Conservation (phyloP, 2,329 filamentous ascomycete species). For the Pseudonectria foliicola region DNA sequence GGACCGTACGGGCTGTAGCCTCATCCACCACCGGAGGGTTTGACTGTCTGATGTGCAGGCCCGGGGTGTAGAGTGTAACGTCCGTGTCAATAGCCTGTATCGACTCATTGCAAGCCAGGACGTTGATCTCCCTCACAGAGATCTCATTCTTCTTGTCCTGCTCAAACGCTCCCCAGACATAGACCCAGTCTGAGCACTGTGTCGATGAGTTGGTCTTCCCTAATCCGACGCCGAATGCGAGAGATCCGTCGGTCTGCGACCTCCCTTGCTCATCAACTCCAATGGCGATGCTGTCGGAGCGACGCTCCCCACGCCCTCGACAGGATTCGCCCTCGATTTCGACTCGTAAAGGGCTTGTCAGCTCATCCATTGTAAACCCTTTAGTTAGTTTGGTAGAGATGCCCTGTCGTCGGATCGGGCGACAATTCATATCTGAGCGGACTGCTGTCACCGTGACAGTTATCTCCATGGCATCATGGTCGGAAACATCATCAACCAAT, state of each 20-base stretch:
- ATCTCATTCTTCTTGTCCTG: slow-evolving; percentile 16
- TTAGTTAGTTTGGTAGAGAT: slow-evolving; percentile 20
- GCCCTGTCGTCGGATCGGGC: slow-evolving; percentile 12
- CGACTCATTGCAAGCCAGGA: slow-evolving; percentile 33
- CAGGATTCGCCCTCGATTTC: slow-evolving; percentile 17
- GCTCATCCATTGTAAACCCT: slow-evolving; percentile 8
- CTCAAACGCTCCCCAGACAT: slow-evolving; percentile 27
- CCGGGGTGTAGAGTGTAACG: slow-evolving; percentile 16
- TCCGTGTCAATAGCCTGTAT: slow-evolving; percentile 22
- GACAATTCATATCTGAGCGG: slow-evolving; percentile 23
- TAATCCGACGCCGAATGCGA: slow-evolving; percentile 13
- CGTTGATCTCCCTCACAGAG: slow-evolving; percentile 24
- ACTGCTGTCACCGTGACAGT: slow-evolving; percentile 23
- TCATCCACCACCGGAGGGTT: slow-evolving; percentile 22
- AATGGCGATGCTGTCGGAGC: slow-evolving; percentile 13
- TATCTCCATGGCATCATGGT: slow-evolving; percentile 10
- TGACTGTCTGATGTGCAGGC: slow-evolving; percentile 21
- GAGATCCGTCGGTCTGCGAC: not conserved
- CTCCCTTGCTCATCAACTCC: slow-evolving; percentile 6
- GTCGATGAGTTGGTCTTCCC: slow-evolving; percentile 13
- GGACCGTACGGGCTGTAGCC: slow-evolving; percentile 11
- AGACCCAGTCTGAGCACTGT: slow-evolving; percentile 28
- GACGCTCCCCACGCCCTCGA: slow-evolving; percentile 3
- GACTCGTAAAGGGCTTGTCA: slow-evolving; percentile 15
- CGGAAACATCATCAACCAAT: slow-evolving; percentile 8